phyloP scores from a whole-genome alignment of 305 asterid genomes.

The Solanum hybrid region DNA sequence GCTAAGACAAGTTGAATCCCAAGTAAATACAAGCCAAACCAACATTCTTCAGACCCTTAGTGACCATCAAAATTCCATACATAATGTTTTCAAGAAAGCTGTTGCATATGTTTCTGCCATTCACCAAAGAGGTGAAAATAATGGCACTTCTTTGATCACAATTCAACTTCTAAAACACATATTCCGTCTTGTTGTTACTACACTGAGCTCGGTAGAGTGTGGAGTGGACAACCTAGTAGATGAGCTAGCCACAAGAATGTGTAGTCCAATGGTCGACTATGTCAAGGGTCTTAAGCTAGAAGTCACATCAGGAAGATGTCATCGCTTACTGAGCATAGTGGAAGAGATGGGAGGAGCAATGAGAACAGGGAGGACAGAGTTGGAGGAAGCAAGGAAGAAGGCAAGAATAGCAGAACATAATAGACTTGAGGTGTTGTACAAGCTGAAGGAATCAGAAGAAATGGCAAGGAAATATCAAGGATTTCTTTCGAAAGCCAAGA shows the following conservation, averaged over 20 bases:
- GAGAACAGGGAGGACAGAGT: slow-evolving; percentile 38
- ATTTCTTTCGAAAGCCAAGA: slow-evolving; percentile 19
- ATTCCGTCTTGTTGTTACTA: slow-evolving; percentile 33
- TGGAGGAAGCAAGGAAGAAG: slow-evolving; percentile 52
- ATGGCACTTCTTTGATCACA: slow-evolving; percentile 29
- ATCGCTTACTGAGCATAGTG: slow-evolving; percentile 37
- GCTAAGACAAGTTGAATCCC: slow-evolving; percentile 53
- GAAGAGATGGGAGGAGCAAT: slow-evolving; percentile 56
- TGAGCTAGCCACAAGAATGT: slow-evolving; percentile 50
- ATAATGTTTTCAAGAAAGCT: slow-evolving; percentile 42
- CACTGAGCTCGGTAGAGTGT: slow-evolving; percentile 57
- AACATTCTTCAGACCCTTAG: slow-evolving; percentile 47
- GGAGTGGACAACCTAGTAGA: slow-evolving; percentile 49
- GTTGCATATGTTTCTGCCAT: slow-evolving; percentile 30
- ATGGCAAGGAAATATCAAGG: slow-evolving; percentile 24
- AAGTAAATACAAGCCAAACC: slow-evolving; percentile 54
- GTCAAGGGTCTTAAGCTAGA: slow-evolving; percentile 52
- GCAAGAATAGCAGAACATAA: slow-evolving; percentile 39
- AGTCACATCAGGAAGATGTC: slow-evolving; percentile 41
- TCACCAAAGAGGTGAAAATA: slow-evolving; percentile 32
- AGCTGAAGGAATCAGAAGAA: slow-evolving; percentile 45
- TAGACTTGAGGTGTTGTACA: slow-evolving; percentile 33
- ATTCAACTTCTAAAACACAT: slow-evolving; percentile 44
- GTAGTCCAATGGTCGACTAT: slow-evolving; percentile 63
- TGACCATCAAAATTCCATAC: slow-evolving; percentile 32